Conservation (phyloP, 108 stramenopile genomes). For the Nitzschia putrida region DNA sequence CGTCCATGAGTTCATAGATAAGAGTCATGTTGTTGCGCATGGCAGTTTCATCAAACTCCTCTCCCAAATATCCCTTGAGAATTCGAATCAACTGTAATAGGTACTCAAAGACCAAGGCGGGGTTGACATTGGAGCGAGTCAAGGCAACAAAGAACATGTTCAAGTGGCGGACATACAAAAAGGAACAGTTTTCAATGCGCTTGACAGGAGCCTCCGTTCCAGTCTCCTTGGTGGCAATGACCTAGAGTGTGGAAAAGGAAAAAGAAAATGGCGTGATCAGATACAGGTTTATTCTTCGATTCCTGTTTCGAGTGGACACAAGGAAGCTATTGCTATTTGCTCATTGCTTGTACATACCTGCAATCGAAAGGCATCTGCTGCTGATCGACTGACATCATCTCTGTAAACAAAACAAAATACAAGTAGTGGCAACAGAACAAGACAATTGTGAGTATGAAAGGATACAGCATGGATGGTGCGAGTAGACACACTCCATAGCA, state of each 20-base stretch:
- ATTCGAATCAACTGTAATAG: constrained; percentile 93
- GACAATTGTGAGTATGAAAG: neutral
- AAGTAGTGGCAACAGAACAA: neutral
- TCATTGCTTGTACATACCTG: constrained; percentile 70
- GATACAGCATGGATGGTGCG: too few species aligned
- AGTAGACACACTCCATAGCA: neutral
- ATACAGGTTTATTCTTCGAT: too few species aligned
- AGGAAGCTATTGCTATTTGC: neutral
- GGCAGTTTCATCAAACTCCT: constrained; percentile 94
- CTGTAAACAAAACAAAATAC: constrained; percentile 30
- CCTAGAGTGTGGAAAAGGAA: too few species aligned
- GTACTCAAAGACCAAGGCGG: constrained; percentile 96
- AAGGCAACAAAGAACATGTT: constrained; percentile 98
- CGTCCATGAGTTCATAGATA: constrained; percentile 98
- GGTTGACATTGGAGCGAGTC: constrained; percentile 96
- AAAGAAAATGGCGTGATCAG: too few species aligned
- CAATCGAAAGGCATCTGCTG: constrained; percentile 87
- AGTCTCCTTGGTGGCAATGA: constrained; percentile 95
- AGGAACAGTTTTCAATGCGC: constrained; percentile 93
- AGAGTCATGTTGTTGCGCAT: constrained; percentile 98
- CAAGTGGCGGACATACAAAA: constrained; percentile 94
- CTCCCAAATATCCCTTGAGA: constrained; percentile 96
- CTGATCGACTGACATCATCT: constrained; percentile 86
- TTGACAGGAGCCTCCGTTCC: constrained; percentile 93
- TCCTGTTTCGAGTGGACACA: too few species aligned